These are phyloP conservation scores for Nakazawaea anatomiae DNA, from an alignment of 805 yeast species.

Conservation along the genomic window DNA sequence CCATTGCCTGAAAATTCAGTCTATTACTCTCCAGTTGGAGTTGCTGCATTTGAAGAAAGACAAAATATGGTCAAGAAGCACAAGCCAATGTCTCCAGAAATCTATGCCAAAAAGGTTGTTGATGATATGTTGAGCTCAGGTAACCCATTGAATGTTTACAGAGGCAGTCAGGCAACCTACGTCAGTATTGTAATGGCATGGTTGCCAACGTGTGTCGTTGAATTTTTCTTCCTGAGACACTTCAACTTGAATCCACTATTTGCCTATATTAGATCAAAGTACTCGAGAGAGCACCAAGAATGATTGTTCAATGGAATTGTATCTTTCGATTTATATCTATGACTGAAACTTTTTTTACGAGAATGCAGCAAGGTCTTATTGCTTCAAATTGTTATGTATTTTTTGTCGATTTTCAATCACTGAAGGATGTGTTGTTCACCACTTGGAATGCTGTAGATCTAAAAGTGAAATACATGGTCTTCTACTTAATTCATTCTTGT, in stretches of 20 bases:
- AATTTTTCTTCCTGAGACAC: constrained; percentile 20
- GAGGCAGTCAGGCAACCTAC: constrained; percentile 37
- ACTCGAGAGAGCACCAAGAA: not conserved
- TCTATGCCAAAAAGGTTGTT: constrained; percentile 52
- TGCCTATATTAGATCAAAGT: constrained; percentile 18
- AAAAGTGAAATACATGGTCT: too few species aligned
- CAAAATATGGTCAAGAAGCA: constrained; percentile 53
- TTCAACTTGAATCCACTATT: constrained; percentile 33
- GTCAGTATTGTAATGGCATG: constrained; percentile 18
- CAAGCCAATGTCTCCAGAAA: constrained; percentile 54
- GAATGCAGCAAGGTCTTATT: too few species aligned
- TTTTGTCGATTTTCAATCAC: too few species aligned
- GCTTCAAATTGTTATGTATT: too few species aligned
- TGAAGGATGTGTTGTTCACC: too few species aligned
- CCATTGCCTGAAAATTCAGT: constrained; percentile 51
- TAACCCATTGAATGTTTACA: constrained; percentile 45
- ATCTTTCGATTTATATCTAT: too few species aligned
- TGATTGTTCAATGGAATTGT: not conserved
- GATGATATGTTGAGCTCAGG: constrained; percentile 35
- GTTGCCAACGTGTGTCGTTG: constrained; percentile 20
- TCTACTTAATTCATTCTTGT: too few species aligned
- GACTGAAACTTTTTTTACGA: too few species aligned
- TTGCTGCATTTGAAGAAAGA: constrained; percentile 42
- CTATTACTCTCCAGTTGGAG: constrained; percentile 46
- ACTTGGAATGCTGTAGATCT: too few species aligned